These are phyloP conservation scores for Acrocalymma vagum DNA, from an alignment of 2,329 filamentous ascomycete species.

Conservation along the genomic window DNA sequence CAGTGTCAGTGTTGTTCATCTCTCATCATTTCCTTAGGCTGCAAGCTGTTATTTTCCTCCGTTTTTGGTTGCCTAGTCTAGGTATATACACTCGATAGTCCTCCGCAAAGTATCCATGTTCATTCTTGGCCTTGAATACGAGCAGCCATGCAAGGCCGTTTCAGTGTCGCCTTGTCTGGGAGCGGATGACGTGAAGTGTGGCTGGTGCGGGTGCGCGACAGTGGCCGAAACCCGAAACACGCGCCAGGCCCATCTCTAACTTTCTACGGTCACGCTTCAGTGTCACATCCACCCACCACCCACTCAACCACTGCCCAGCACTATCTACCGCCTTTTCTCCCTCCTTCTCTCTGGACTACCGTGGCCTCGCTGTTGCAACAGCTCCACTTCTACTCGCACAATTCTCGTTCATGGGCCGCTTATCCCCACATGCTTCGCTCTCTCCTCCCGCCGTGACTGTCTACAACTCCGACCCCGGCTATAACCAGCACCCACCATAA, in stretches of 20 bases:
- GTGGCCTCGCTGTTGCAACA: too few relatives aligned
- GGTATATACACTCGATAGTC: conserved; percentile 22
- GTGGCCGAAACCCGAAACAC: conserved; percentile 7
- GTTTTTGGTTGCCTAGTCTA: conserved; percentile 17
- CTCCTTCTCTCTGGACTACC: conserved; percentile 4
- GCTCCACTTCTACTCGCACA: too few relatives aligned
- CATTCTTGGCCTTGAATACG: conserved; percentile 6
- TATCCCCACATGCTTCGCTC: too few relatives aligned
- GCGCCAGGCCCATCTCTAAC: conserved; percentile 10
- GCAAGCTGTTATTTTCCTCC: conserved; percentile 18
- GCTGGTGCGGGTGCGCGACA: conserved; percentile 19
- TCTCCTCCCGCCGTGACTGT: too few relatives aligned
- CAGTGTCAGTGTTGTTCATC: conserved; percentile 1
- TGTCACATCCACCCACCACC: conserved; percentile 18
- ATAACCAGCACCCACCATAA: too few relatives aligned
- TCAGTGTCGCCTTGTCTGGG: neutral
- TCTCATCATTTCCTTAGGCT: conserved; percentile 3
- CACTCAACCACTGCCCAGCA: conserved; percentile 9
- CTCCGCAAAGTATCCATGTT: too few relatives aligned
- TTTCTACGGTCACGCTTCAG: conserved; percentile 9
- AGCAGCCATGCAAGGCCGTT: conserved; percentile 8
- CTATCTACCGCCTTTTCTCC: conserved; percentile 9
- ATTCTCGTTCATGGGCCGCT: too few relatives aligned
- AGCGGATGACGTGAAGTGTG: conserved; percentile 26
- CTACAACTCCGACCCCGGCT: too few relatives aligned